Evolutionary conservation across 192 early-diverging fungal genomes (phyloP), one percentile per base, ranked within the genome.

Genomic region (Phlyctochytrium planicorne): DNA sequence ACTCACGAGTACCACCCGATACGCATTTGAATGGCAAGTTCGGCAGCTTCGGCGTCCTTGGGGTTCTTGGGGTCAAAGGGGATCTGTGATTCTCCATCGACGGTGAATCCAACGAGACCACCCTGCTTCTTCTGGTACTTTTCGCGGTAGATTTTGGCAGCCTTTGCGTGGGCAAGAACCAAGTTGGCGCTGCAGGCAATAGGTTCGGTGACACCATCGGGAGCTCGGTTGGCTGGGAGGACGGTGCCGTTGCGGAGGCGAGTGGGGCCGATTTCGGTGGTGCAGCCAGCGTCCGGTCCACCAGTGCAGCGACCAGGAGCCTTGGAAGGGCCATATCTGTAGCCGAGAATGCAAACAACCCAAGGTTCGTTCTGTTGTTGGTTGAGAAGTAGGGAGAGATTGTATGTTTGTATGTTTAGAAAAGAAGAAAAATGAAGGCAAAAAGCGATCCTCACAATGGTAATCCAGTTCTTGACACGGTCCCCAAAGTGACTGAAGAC

Each of bases 391-490:
- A n/a, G n/a, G n/a, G n/a, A n/a, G n/a, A n/a, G n/a, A n/a, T n/a
- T n/a, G n/a, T n/a, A n/a, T n/a, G n/a, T n/a, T n/a, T n/a, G n/a
- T n/a, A n/a, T n/a, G n/a, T n/a, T n/a, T n/a, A n/a, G n/a, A 77
- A 75, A 17, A 62, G 66, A 4, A 40, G 37, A 14, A 27, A 34
- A 35, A 47, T 53, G 20, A 36, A 72, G 12, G n/a, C n/a, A 60
- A 31, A 40, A 33, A 55, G 34, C 77, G 76, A 59, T 78, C 76
- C 30, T 78, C 79, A 53, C 79, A 71, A 23, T n/a, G n/a, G 76
- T 78, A 2, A 78, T 25, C 76, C 76, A 78, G 31, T 75, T 10
- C 60, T 80, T 81, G 20, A 81, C 75, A 23, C 77, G 33, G 14
- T 68, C 40, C n/a, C 76, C 76, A 62, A 81, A 79, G 14, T 53